Percentiles rank a stretch among this genome's conserved stretches.
Evolutionary conservation across 495 filamentous ascomycete genomes (phyloP).

Genomic region (Xylaria longipes): DNA sequence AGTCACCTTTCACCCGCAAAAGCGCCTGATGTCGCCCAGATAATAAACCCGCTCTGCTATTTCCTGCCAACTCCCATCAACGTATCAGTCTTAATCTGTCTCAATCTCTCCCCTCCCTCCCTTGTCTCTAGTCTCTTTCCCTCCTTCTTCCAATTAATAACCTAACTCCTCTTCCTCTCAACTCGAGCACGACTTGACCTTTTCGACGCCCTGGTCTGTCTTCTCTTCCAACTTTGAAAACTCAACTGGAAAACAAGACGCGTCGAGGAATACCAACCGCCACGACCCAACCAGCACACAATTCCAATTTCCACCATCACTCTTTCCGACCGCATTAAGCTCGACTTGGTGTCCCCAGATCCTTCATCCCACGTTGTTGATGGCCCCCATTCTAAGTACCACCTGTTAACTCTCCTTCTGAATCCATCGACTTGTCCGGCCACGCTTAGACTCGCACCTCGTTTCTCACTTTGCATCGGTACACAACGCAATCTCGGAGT

Average conservation of each 20-base stretch:
- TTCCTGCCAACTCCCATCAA: conserved; percentile 12
- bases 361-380: background rate
- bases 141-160: background rate
- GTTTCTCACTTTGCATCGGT: background rate
- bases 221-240: background rate
- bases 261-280: conserved; percentile 14
- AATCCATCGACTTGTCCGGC: background rate
- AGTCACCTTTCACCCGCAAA: conserved; percentile 18
- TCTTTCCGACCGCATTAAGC: conserved; percentile 14
- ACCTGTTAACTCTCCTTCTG: background rate
- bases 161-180: conserved; percentile 7
- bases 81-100: background rate
- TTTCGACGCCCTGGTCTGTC: background rate
- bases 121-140: background rate
- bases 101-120: background rate
- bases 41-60: background rate
- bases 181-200: background rate
- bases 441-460: conserved; percentile 10
- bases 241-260: conserved; percentile 9
- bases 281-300: conserved; percentile 5
- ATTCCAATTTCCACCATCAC: conserved; percentile 20
- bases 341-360: conserved; percentile 7
- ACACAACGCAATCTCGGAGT: background rate
- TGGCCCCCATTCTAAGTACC: conserved; percentile 13
- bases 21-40: conserved; percentile 5